Conservation (phyloP, 2,329 filamentous ascomycete genomes). For the Ceratocystiopsis minuta region DNA sequence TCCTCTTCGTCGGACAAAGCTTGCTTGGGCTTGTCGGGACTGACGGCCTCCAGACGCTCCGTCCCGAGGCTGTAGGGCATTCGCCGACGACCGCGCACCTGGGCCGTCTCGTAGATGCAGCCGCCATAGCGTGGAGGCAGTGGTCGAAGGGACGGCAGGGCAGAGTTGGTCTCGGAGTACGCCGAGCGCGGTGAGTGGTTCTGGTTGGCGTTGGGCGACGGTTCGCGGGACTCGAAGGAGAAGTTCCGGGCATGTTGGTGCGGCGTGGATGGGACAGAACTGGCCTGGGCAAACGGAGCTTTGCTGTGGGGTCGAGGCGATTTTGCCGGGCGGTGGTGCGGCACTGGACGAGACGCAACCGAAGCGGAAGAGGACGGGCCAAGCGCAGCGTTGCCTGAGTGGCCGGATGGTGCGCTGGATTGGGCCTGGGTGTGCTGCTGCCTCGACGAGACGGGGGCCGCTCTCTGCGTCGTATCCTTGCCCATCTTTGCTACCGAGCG, state of each 20-base stretch:
- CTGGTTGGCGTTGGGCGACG: conserved; percentile 59
- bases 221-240: conserved; percentile 57
- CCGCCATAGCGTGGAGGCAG: conserved; percentile 39
- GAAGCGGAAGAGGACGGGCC: conserved; percentile 1
- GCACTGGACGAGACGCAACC: conserved; percentile 5
- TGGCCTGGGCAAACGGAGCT: conserved; percentile 41
- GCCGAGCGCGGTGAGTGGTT: conserved; percentile 80
- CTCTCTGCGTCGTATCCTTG: conserved; percentile 30
- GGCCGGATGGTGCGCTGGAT: too few species aligned
- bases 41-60: conserved; percentile 54
- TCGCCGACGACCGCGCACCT: conserved; percentile 62
- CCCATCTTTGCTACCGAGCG: conserved; percentile 39
- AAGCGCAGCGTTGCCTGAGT: not conserved
- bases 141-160: conserved; percentile 48
- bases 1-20: conserved; percentile 57
- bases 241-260: conserved; percentile 76
- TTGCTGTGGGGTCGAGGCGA: conserved; percentile 12
- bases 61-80: conserved; percentile 87
- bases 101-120: conserved; percentile 80
- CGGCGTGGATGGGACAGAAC: conserved; percentile 82
- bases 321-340: conserved; percentile 13
- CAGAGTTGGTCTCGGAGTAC: conserved; percentile 72
- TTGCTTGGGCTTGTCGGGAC: conserved; percentile 54
- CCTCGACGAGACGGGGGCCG: conserved; percentile 26
- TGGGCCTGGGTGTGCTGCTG: conserved; percentile 1